Percentiles rank a stretch among this genome's conserved stretches.
These are phyloP conservation scores for Aspergillus fischeri DNA, from an alignment of 2,329 filamentous ascomycete genomes.

Conservation along the genomic window DNA sequence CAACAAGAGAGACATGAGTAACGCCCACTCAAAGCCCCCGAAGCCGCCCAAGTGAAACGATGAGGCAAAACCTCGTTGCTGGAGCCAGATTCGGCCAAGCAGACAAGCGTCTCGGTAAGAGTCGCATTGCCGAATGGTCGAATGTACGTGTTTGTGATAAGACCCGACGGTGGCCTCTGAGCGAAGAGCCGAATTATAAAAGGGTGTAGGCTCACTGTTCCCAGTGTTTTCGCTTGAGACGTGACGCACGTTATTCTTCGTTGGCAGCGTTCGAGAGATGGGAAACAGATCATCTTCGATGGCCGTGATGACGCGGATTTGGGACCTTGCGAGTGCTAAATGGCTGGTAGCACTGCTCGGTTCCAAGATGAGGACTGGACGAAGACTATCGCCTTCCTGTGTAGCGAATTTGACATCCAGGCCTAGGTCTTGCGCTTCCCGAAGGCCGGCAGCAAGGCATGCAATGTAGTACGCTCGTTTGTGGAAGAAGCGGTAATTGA, in stretches of 20 bases:
- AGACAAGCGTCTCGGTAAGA: conserved; percentile 80
- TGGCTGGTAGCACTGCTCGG: conserved; percentile 32
- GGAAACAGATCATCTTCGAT: conserved; percentile 67
- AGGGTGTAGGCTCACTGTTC: conserved; percentile 61
- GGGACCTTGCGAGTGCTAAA: conserved; percentile 44
- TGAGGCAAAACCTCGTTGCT: conserved; percentile 75
- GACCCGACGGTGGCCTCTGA: conserved; percentile 69
- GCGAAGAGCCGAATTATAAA: conserved; percentile 83
- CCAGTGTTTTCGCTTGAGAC: conserved; percentile 39
- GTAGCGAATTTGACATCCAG: conserved; percentile 61
- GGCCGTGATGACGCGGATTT: conserved; percentile 74
- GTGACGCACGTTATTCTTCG: conserved; percentile 65
- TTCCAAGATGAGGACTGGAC: conserved; percentile 60
- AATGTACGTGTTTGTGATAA: conserved; percentile 72
- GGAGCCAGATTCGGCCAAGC: conserved; percentile 82
- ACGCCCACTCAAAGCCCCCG: conserved; percentile 86
- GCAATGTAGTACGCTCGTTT: conserved; percentile 90
- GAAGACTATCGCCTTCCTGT: conserved; percentile 69
- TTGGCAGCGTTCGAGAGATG: conserved; percentile 64
- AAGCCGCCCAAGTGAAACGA: conserved; percentile 74
- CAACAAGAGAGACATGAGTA: conserved; percentile 74
- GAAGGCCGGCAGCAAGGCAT: conserved; percentile 68
- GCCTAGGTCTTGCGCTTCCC: conserved; percentile 50
- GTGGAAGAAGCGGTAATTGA: conserved; percentile 91
- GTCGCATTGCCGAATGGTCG: conserved; percentile 63